These are phyloP conservation scores for Austroboletus festivus DNA, from an alignment of 768 basidiomycete genomes.

Conservation along the genomic window DNA sequence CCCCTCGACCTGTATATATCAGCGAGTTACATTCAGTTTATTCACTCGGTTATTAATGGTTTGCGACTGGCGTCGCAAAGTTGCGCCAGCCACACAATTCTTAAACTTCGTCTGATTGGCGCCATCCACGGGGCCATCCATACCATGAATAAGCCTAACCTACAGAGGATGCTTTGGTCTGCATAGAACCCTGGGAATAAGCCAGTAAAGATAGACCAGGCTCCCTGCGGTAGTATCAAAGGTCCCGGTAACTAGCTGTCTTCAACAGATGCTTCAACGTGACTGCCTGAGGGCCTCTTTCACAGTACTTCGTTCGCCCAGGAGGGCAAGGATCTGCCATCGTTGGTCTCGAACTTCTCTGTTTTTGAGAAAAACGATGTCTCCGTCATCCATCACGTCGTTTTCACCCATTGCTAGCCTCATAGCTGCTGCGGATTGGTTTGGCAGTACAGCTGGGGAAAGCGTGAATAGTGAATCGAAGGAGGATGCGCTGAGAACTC, in stretches of 20 bases:
- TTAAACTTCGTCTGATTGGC: background rate
- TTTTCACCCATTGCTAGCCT: conserved; percentile 58
- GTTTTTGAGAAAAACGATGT: conserved; percentile 53
- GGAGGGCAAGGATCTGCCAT: conserved; percentile 76
- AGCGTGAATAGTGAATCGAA: conserved; percentile 79
- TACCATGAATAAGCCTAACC: too few relatives aligned
- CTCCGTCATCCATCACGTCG: conserved; percentile 43
- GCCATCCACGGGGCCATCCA: background rate
- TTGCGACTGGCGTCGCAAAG: background rate
- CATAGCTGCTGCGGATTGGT: conserved; percentile 74
- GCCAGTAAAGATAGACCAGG: too few relatives aligned
- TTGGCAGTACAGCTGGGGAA: conserved; percentile 74
- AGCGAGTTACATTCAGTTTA: background rate
- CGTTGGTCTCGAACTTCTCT: conserved; percentile 64
- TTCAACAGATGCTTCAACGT: conserved; percentile 18
- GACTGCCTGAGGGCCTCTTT: conserved; percentile 51
- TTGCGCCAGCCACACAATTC: too few relatives aligned
- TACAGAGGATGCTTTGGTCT: background rate
- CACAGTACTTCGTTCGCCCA: conserved; percentile 71
- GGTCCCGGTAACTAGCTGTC: too few relatives aligned
- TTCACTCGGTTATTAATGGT: too few relatives aligned
- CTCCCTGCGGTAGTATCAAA: too few relatives aligned
- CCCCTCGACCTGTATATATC: conserved; percentile 13
- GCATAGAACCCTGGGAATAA: background rate
- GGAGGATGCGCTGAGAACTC: conserved; percentile 60